Evolutionary conservation across 1,284 basidiomycete species (phyloP), one percentile per base, ranked within the genome.

Genomic region (Ceratobasidium sp.): DNA sequence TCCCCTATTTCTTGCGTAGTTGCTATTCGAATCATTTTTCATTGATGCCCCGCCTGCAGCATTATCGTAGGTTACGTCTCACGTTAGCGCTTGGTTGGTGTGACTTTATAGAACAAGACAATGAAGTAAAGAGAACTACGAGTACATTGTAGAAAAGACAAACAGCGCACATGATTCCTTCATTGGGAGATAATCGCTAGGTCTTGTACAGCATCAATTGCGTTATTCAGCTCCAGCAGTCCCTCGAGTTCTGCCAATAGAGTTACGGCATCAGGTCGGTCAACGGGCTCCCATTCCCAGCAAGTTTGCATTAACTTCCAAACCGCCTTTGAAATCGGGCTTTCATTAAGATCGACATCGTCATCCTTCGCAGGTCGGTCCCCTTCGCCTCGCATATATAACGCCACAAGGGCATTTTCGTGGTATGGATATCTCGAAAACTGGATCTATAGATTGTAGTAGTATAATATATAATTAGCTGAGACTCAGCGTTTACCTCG

Each of bases 71-170:
- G 11, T 41, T 41, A 31, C 60, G 60, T 63, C 48, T 27, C 29
- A 45, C 36, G 36, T 41, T 11, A 11, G 11, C 36, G 36, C 6
- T 41, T 41, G 45, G 60, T 31, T 31, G 60, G 31, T 63, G 60
- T 45, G 31, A 63, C 60, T 36, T 47, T 9, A 47, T 41, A 63
- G 60, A 63, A n/a, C n/a, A n/a, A 45, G 24, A 48, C 48, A 63
- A 63, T 63, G 60, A 48, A 31, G 48, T 63, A 31, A 50, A 63
- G 44, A 47, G 27, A 27, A 27, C 7, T 22, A n/a, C 4, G 9
- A 14, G 27, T 51, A 24, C 8, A 51, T n/a, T 19, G 9, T n/a
- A 19, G 9, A 47, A 47, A 9, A 9, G 19, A 9, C 45, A 9
- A 19, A 9, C 45, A 47, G 45, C 9, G 9, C 19, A 47, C n/a